Evolutionary conservation across 148 eudicot species (phyloP).

Genomic region (Tetragonia tetragonoides): DNA sequence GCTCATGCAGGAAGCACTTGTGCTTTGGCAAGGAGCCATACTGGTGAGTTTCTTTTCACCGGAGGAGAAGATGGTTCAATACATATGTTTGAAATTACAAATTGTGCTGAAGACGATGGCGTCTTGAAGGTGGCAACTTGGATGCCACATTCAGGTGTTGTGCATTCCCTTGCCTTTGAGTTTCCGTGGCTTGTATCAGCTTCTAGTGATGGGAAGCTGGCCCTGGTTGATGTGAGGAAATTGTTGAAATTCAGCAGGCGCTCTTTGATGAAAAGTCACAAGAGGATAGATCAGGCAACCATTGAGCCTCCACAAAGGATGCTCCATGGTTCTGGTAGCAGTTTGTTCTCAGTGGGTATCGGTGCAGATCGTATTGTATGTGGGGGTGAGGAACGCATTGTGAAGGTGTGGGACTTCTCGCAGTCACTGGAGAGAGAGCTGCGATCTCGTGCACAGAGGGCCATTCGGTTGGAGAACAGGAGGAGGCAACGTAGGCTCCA

Average conservation of each 20-base stretch:
- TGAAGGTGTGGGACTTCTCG: constrained; percentile 92
- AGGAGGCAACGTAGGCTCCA: constrained; percentile 88
- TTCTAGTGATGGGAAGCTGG: constrained; percentile 78
- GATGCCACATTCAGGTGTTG: constrained; percentile 80
- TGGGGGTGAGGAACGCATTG: constrained; percentile 84
- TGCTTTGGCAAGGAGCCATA: constrained; percentile 79
- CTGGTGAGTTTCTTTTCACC: constrained; percentile 83
- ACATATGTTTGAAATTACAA: constrained; percentile 75
- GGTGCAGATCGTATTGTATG: constrained; percentile 87
- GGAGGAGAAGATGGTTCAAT: constrained; percentile 94
- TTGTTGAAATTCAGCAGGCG: constrained; percentile 50
- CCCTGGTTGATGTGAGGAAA: constrained; percentile 84
- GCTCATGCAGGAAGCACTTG: constrained; percentile 64
- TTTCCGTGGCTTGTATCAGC: constrained; percentile 98
- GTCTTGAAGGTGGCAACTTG: constrained; percentile 62
- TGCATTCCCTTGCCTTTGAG: constrained; percentile 86
- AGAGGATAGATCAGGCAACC: constrained; percentile 25
- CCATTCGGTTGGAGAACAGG: constrained; percentile 70
- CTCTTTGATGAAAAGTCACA: constrained; percentile 32
- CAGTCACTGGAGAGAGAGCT: constrained; percentile 74
- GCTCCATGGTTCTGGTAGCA: constrained; percentile 78
- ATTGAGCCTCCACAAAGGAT: constrained; percentile 91
- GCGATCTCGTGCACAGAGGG: constrained; percentile 55
- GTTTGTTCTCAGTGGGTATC: constrained; percentile 69
- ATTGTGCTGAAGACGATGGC: constrained; percentile 22